A percentile compares a stretch with the other conserved stretches of the same genome.
Conservation (phyloP, 352 stramenopile genomes). For the Phytophthora aleatoria region DNA sequence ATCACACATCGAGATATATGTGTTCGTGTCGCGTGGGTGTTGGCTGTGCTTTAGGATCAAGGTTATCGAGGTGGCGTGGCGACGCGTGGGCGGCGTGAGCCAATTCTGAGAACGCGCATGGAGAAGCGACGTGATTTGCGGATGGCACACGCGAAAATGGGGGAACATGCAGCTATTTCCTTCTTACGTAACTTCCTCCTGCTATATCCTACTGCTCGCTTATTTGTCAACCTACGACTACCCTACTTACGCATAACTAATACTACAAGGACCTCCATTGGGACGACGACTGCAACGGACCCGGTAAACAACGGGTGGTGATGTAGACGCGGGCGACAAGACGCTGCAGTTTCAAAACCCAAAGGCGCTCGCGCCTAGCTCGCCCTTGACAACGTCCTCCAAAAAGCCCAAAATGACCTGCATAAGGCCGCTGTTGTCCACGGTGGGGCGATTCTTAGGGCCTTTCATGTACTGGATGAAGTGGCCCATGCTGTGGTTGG, state of each 20-base stretch:
- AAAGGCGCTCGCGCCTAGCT: constrained; percentile 69
- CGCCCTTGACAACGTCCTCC: constrained; percentile 64
- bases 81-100: constrained; percentile 4
- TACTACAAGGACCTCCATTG: constrained; percentile 33
- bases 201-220: constrained; percentile 23
- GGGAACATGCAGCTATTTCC: constrained; percentile 10
- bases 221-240: constrained; percentile 34
- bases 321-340: constrained; percentile 31
- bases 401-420: constrained; percentile 77
- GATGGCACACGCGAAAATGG: neutral
- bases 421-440: constrained; percentile 75
- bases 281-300: constrained; percentile 31
- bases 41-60: too few species aligned
- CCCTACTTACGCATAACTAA: constrained; percentile 36
- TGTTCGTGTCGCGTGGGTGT: constrained; percentile 8
- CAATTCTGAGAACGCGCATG: constrained; percentile 29
- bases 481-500: constrained; percentile 86
- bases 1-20: too few species aligned
- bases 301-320: constrained; percentile 18
- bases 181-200: constrained; percentile 10
- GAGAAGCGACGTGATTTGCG: constrained; percentile 21
- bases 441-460: constrained; percentile 83
- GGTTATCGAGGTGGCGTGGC: constrained; percentile 1
- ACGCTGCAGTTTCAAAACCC: constrained; percentile 64
- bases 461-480: constrained; percentile 84